Evolutionary conservation across 257 asterid species (phyloP).

Genomic region (Eucommia ulmoides): DNA sequence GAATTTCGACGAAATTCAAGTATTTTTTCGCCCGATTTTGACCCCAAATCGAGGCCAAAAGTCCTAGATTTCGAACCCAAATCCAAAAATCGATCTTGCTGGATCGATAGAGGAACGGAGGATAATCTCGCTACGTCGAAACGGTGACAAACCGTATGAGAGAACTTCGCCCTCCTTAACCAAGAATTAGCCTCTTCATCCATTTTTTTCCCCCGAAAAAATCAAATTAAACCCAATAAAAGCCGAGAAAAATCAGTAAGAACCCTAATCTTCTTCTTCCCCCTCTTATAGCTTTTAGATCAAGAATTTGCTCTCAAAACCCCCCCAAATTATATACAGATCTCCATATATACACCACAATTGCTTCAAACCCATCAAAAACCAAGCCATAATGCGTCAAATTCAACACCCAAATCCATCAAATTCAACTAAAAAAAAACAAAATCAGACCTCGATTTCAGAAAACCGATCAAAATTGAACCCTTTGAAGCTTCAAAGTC

Average conservation of each 20-base stretch:
- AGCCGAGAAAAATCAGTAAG: too few relatives aligned
- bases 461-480: too few relatives aligned
- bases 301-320: neutral
- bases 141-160: constrained; percentile 79
- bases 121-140: constrained; percentile 49
- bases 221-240: too few relatives aligned
- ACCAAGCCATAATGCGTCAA: too few relatives aligned
- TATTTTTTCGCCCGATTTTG: constrained; percentile 29
- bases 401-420: too few relatives aligned
- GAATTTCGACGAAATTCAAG: constrained; percentile 32
- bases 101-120: constrained; percentile 29
- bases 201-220: constrained; percentile 25
- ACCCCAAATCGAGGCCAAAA: constrained; percentile 8
- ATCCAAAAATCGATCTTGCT: constrained; percentile 16
- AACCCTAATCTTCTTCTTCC: neutral
- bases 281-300: neutral
- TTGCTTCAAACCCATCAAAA: too few relatives aligned
- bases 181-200: constrained; percentile 79
- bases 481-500: neutral
- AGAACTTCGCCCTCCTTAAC: constrained; percentile 77
- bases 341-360: too few relatives aligned
- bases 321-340: too few relatives aligned
- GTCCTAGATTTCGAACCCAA: constrained; percentile 21
- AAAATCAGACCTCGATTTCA: too few relatives aligned
- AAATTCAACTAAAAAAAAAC: too few relatives aligned